These are phyloP conservation scores for Rhodocollybia butyracea DNA, from an alignment of 768 basidiomycete species.

Conservation along the genomic window DNA sequence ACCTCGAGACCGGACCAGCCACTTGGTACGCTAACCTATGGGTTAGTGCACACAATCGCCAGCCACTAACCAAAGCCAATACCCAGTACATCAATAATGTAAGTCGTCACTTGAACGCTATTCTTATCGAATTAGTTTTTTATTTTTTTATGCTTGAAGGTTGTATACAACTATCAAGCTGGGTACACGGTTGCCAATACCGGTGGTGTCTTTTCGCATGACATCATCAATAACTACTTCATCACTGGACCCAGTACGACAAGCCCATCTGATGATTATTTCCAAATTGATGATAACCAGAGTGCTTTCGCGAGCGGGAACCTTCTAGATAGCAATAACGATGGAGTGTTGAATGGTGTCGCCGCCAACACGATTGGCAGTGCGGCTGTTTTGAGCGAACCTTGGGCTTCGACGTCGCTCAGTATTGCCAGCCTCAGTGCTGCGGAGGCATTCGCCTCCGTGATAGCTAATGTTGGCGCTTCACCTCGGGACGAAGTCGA, in stretches of 20 bases:
- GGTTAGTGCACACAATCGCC: constrained; percentile 21
- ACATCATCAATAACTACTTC: constrained; percentile 21
- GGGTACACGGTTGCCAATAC: constrained; percentile 20
- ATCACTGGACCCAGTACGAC: constrained; percentile 20
- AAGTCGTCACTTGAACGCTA: not conserved
- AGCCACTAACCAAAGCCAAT: constrained; percentile 20
- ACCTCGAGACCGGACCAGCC: constrained; percentile 20
- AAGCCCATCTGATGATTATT: constrained; percentile 17
- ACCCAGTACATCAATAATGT: constrained; percentile 21
- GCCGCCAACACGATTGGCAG: constrained; percentile 18
- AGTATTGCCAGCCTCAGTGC: constrained; percentile 17
- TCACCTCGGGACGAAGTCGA: constrained; percentile 19
- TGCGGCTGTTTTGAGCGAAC: constrained; percentile 12
- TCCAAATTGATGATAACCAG: constrained; percentile 22
- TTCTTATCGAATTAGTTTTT: not conserved
- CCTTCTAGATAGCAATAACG: constrained; percentile 17
- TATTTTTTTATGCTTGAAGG: constrained; percentile 2
- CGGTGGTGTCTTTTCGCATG: constrained; percentile 17
- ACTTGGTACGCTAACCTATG: constrained; percentile 21
- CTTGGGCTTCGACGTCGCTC: constrained; percentile 15
- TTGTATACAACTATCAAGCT: constrained; percentile 20
- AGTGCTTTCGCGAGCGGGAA: constrained; percentile 18
- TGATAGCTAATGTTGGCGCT: constrained; percentile 17
- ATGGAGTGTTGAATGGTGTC: constrained; percentile 19
- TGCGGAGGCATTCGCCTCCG: constrained; percentile 15